These are phyloP conservation scores for Teratosphaeria pseudoeucalypti DNA, from an alignment of 2,329 filamentous ascomycete species.

Conservation along the genomic window DNA sequence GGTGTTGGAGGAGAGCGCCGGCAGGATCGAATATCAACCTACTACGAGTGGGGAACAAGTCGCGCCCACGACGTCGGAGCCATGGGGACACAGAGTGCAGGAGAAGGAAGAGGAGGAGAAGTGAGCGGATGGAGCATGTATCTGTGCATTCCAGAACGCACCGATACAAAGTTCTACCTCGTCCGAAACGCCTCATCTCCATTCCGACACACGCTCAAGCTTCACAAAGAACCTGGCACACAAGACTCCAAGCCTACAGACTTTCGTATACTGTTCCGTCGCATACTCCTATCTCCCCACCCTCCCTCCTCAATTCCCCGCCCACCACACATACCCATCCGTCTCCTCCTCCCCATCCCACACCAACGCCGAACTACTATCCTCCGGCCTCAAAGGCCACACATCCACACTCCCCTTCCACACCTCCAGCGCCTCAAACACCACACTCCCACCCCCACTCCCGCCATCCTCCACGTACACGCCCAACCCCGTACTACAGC, in stretches of 20 bases:
- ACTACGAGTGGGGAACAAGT: neutral
- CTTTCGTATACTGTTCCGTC: neutral
- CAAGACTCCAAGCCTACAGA: neutral
- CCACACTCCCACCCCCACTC: slow-evolving; percentile 19
- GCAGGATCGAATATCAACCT: neutral
- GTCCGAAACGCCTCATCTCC: neutral
- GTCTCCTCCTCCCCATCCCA: slow-evolving; percentile 35
- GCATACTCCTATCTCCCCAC: too few species aligned
- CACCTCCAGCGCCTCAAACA: slow-evolving; percentile 27
- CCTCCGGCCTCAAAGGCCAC: slow-evolving; percentile 32
- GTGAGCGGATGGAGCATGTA: neutral
- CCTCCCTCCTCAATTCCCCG: slow-evolving; percentile 24
- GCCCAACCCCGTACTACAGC: slow-evolving; percentile 34
- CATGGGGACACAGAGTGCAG: neutral
- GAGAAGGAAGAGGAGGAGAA: neutral
- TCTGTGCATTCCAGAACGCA: too few species aligned
- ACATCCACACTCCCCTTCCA: slow-evolving; percentile 31
- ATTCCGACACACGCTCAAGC: too few species aligned
- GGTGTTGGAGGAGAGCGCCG: neutral
- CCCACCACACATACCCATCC: slow-evolving; percentile 38
- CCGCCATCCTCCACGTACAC: slow-evolving; percentile 27
- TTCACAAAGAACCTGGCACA: too few species aligned
- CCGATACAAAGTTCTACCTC: too few species aligned
- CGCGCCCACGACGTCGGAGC: neutral
- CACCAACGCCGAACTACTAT: slow-evolving; percentile 32